Percentiles rank a stretch among this genome's conserved stretches.
Conservation (phyloP, 768 basidiomycete species). For the Termitomyces sp. region DNA sequence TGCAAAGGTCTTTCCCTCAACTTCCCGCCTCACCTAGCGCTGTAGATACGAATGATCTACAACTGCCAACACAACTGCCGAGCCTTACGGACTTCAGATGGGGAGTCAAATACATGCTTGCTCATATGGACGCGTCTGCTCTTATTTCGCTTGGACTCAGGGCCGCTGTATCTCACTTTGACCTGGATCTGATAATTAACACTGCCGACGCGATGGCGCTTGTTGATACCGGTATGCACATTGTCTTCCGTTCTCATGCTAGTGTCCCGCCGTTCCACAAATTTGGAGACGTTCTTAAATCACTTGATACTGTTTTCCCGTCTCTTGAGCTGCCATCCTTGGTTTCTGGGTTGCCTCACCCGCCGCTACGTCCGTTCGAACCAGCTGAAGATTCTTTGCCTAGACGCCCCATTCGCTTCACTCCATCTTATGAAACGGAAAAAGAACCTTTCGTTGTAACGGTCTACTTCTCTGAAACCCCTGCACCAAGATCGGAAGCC, state of each 20-base stretch:
- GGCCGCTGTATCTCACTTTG: neutral
- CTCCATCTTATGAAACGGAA: neutral
- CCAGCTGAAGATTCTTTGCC: neutral
- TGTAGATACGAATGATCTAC: neutral
- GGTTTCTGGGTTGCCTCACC: neutral
- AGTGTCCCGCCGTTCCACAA: neutral
- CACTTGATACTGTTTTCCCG: constrained; percentile 1
- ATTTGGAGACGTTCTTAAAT: constrained; percentile 4
- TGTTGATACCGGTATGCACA: neutral
- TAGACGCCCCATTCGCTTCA: neutral
- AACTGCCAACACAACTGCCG: neutral
- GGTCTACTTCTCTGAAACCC: neutral
- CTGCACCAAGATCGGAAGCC: neutral
- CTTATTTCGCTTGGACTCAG: constrained; percentile 1
- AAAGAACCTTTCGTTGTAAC: neutral
- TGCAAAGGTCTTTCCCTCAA: neutral
- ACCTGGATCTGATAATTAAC: neutral
- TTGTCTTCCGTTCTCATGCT: neutral
- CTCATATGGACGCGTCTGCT: constrained; percentile 3
- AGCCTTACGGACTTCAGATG: neutral
- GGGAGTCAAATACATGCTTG: constrained; percentile 1
- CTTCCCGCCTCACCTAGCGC: neutral
- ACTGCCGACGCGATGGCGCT: neutral
- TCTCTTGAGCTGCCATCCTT: constrained; percentile 2
- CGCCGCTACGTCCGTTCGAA: neutral